Base-by-base conservation (phyloP, 768 basidiomycete genomes). In the Lactarius quietus region DNA sequence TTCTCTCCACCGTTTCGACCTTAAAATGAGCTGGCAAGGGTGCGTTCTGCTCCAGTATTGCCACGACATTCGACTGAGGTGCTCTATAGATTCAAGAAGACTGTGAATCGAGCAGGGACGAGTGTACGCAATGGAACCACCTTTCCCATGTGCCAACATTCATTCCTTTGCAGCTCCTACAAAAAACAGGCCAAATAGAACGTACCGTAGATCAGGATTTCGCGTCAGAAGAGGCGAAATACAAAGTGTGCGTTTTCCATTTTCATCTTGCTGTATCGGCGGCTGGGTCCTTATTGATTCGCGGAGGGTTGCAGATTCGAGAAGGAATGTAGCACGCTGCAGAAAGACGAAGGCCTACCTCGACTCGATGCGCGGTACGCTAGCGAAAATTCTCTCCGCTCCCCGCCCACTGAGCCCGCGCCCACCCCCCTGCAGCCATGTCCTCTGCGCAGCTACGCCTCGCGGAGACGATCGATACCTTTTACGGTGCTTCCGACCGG, bases 141-240 rank as follows among this genome's bases (percentile, higher is more conserved):
- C 59, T 28, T 15, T 53, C 33, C n/a, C 63, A 26, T 62, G 59
- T 31, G 43, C 31, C 31, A 68, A 45, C 59, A 68, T 68, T 59
- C 58, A 43, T 62, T 31, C 3, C 31, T 33, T 29, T 31, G 51
- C 73, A 94, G 92, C 83, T 98, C 71, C 83, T 96, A 75, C 95
- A 98, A 82, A 98, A 98, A 86, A 96, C 95, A 1, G 96, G 96
- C 62, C 95, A 98, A 78, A 93, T 98, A 65, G 96, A 98, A 74
- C 83, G 95, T 33, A 98, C 96, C 0, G 85, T 97, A 29, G 96
- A 98, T 77, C 81, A 92, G 57, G 95, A 98, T 73, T 98, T 97
- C 72, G 82, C 88, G 17, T 89, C 95, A 64, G 95, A 97, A 76
- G 93, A 97, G 75, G 85, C 87, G 56, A 92, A 95, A 74, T 98